phyloP scores from a whole-genome alignment of 2,329 filamentous ascomycete genomes.

The Chaetomiaceae sp. region DNA sequence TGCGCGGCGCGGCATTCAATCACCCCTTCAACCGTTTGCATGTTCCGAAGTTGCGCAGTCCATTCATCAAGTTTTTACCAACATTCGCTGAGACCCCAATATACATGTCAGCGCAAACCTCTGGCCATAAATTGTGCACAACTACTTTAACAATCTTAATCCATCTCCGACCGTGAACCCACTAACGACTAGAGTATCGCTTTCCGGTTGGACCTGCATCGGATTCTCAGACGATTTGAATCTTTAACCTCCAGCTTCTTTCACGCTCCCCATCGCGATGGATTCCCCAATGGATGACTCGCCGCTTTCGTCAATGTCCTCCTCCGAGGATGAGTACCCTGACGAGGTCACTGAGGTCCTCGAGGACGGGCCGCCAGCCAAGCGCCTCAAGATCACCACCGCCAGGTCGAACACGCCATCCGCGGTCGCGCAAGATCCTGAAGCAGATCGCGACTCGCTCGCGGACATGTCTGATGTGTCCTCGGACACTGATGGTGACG shows the following conservation, averaged over 20 bases:
- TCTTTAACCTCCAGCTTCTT: background rate
- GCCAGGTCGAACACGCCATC: conserved; percentile 43
- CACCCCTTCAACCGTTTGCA: background rate
- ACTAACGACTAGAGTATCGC: too few relatives aligned
- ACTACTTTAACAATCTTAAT: background rate
- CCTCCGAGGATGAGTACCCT: conserved; percentile 45
- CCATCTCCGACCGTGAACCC: background rate
- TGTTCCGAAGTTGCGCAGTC: background rate
- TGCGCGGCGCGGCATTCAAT: background rate
- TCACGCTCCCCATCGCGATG: conserved; percentile 1
- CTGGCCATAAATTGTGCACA: background rate
- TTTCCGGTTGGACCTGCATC: too few relatives aligned
- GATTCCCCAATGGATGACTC: conserved; percentile 41
- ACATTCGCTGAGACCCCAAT: background rate
- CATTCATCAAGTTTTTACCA: too few relatives aligned
- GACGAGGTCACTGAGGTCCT: conserved; percentile 43
- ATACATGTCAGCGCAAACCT: background rate
- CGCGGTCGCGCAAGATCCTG: conserved; percentile 41
- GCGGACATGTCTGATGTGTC: conserved; percentile 70
- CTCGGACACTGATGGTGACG: conserved; percentile 83
- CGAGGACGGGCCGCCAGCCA: conserved; percentile 41
- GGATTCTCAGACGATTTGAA: background rate
- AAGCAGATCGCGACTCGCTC: conserved; percentile 49
- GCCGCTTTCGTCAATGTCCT: conserved; percentile 45
- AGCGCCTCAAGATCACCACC: conserved; percentile 41